A percentile compares a stretch with the other conserved stretches of the same genome.
Evolutionary conservation across 2,329 filamentous ascomycete genomes (phyloP).

Genomic region (Cyclaneusma minus): DNA sequence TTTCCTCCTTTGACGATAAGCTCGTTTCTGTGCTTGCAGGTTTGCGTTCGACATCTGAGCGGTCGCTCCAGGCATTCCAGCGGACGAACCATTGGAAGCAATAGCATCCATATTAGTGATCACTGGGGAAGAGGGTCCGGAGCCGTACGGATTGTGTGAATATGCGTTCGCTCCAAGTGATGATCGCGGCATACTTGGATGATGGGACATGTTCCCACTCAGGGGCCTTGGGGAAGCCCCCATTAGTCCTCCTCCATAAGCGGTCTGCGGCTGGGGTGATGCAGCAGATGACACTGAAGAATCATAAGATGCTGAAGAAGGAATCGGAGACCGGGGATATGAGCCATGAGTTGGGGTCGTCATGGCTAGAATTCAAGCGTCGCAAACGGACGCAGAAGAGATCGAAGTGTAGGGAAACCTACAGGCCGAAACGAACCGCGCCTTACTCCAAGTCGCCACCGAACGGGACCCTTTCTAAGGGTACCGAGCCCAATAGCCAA

Average conservation of each 20-base stretch:
- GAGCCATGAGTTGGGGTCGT: slow-evolving; percentile 38
- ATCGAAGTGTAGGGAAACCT: too few species aligned
- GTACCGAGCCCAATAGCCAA: too few species aligned
- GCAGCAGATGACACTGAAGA: slow-evolving; percentile 47
- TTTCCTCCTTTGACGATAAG: slow-evolving; percentile 87
- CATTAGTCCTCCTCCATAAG: slow-evolving; percentile 37
- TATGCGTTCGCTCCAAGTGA: slow-evolving; percentile 18
- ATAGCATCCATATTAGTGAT: slow-evolving; percentile 40
- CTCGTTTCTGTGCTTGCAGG: slow-evolving; percentile 69
- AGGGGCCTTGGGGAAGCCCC: slow-evolving; percentile 33
- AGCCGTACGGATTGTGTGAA: slow-evolving; percentile 15
- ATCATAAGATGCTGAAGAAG: slow-evolving; percentile 45
- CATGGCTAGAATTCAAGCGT: slow-evolving; percentile 32
- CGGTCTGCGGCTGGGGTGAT: slow-evolving; percentile 37
- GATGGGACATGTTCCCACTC: slow-evolving; percentile 31
- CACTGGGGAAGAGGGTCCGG: slow-evolving; percentile 15
- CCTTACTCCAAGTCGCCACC: too few species aligned
- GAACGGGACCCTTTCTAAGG: too few species aligned
- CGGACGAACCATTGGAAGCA: slow-evolving; percentile 40
- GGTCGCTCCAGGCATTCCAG: slow-evolving; percentile 34
- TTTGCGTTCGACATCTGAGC: slow-evolving; percentile 25
- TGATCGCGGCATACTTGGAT: slow-evolving; percentile 36
- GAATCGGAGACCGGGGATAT: slow-evolving; percentile 45
- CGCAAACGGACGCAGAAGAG: too few species aligned
- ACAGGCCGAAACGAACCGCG: too few species aligned